Base-by-base conservation (phyloP, 306 rosid genomes). In the Vicia sativa region DNA sequence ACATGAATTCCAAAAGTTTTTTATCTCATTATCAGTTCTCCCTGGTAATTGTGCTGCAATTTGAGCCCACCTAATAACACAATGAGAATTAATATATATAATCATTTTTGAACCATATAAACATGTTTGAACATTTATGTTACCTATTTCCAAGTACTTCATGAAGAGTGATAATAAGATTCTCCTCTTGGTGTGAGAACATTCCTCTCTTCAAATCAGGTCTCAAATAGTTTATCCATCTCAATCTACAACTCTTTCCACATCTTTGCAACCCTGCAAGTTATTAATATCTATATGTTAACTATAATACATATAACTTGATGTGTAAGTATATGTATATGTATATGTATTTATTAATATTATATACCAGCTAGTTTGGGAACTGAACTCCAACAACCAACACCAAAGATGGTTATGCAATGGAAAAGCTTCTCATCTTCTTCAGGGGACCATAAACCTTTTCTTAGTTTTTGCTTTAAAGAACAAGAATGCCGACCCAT, bases 361-460 rank as follows among this genome's bases (percentile, higher is more conserved):
- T 2, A 19, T 75, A 19, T 75, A 92, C 98, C 98, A 31, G 98
- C 95, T 68, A 79, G 89, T 81, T 86, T 92, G 37, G 98, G 98
- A 53, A 92, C 95, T 0, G 98, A 89, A 58, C 98, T 92, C 98
- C 98, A 92, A 84, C 96, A 89, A 14, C 98, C 96, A 77, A 89
- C 92, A 11, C 98, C 98, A 48, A 87, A 92, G 11, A 74, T 75
- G 56, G 95, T 81, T 65, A 92, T 86, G 89, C 87, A 80, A 74
- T 92, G 89, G 91, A 82, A 89, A n/a, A 92, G 95, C 73, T 92
- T 92, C 84, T 92, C 97, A 74, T 92, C 97, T 89, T 92, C 97
- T 74, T 92, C 97, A 64, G 97, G 97, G 55, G 97, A 92, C 97
- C 97, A 92, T 41, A 92, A 82, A 26, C 98, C 98, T 73, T 89